Evolutionary conservation across 2,329 filamentous ascomycete genomes (phyloP).

Genomic region (Trichoderma arundinaceum): DNA sequence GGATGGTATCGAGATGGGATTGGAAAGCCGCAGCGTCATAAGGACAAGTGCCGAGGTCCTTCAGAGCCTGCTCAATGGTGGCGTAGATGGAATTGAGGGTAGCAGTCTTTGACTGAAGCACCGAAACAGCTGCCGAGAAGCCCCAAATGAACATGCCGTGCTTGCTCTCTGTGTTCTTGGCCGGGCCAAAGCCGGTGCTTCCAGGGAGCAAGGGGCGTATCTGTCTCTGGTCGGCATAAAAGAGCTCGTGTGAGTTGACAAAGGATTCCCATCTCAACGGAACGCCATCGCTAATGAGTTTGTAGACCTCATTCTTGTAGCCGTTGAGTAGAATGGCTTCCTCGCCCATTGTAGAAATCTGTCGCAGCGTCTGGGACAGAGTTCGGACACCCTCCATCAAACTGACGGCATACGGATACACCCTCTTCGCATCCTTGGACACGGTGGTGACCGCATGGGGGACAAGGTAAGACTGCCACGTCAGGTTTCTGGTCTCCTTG

Average conservation of each 20-base stretch:
- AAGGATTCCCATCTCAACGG: slow-evolving; percentile 97
- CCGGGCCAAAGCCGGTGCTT: slow-evolving; percentile 49
- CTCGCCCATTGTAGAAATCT: slow-evolving; percentile 83
- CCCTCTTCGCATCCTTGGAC: slow-evolving; percentile 97
- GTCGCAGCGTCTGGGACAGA: slow-evolving; percentile 83
- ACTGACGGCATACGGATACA: slow-evolving; percentile 97
- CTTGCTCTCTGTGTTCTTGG: slow-evolving; percentile 77
- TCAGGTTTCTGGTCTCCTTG: slow-evolving; percentile 95
- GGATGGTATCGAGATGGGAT: slow-evolving; percentile 80
- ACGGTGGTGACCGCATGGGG: slow-evolving; percentile 94
- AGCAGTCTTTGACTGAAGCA: slow-evolving; percentile 85
- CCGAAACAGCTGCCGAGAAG: slow-evolving; percentile 84
- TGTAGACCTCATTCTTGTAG: slow-evolving; percentile 89
- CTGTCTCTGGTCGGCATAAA: slow-evolving; percentile 58
- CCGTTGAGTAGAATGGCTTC: slow-evolving; percentile 87
- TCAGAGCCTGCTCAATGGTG: slow-evolving; percentile 79
- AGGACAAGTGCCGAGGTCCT: slow-evolving; percentile 81
- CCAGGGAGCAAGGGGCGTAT: slow-evolving; percentile 53
- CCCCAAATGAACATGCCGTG: slow-evolving; percentile 97
- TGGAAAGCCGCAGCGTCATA: slow-evolving; percentile 84
- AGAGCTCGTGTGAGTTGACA: slow-evolving; percentile 93
- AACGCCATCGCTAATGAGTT: slow-evolving; percentile 82
- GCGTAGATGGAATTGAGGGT: slow-evolving; percentile 79
- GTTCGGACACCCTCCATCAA: slow-evolving; percentile 99
- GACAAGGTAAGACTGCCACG: slow-evolving; percentile 93